These are phyloP conservation scores for Trichophyton rubrum DNA, from an alignment of 2,329 filamentous ascomycete genomes.

Conservation along the genomic window DNA sequence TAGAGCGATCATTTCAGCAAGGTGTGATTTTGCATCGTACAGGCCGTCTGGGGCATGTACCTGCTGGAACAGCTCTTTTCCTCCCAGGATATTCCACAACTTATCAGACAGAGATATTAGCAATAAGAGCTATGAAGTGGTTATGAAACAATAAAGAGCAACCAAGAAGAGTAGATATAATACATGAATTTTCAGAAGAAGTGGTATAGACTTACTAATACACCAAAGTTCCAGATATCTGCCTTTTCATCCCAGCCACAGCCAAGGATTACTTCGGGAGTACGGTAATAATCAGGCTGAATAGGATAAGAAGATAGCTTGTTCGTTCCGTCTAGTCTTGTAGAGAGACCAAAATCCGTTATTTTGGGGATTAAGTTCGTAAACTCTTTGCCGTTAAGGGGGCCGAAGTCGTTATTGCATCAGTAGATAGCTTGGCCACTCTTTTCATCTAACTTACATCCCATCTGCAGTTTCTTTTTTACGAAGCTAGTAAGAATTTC, in stretches of 20 bases:
- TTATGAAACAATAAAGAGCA: neutral
- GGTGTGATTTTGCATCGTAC: constrained; percentile 15
- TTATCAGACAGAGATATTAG: neutral
- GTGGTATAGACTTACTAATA: constrained; percentile 3
- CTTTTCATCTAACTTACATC: constrained; percentile 11
- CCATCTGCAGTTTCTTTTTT: constrained; percentile 4
- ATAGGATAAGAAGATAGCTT: constrained; percentile 7
- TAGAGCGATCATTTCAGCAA: constrained; percentile 18
- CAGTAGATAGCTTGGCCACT: constrained; percentile 15
- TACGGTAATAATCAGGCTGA: constrained; percentile 16
- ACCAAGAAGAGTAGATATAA: neutral
- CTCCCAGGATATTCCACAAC: constrained; percentile 8
- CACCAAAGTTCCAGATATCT: constrained; percentile 19
- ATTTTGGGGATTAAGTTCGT: constrained; percentile 10
- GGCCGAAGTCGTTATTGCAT: constrained; percentile 17
- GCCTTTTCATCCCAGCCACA: constrained; percentile 17
- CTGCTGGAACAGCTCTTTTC: neutral
- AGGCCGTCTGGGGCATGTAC: neutral
- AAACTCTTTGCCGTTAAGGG: constrained; percentile 10
- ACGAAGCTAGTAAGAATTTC: constrained; percentile 8
- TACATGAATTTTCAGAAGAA: neutral
- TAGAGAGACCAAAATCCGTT: constrained; percentile 10
- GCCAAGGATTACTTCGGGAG: constrained; percentile 17
- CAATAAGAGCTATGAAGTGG: neutral
- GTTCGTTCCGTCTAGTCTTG: constrained; percentile 12